phyloP scores from a whole-genome alignment of 768 basidiomycete species.

The Tulasnella sp. region DNA sequence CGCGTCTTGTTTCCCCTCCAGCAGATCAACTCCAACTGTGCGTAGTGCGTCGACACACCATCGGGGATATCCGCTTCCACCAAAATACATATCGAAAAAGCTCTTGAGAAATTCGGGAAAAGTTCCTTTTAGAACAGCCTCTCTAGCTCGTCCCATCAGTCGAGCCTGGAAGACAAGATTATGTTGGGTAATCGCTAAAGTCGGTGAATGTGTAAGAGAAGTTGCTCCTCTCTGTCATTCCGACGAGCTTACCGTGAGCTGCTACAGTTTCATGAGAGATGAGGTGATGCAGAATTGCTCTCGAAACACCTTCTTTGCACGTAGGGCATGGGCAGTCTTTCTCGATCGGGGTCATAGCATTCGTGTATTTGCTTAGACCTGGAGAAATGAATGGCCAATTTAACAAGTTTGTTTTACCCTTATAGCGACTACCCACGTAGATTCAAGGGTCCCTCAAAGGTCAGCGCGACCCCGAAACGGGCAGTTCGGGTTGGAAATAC shows the following conservation, averaged over 20 bases:
- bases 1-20: conserved; percentile 39
- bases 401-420: no score
- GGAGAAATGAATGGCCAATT: neutral
- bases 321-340: conserved; percentile 77
- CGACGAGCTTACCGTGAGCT: conserved; percentile 57
- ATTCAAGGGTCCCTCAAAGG: conserved; percentile 70
- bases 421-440: conserved; percentile 47
- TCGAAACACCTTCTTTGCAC: conserved; percentile 51
- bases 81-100: conserved; percentile 75
- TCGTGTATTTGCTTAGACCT: conserved; percentile 61
- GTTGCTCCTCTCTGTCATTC: neutral
- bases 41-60: conserved; percentile 82
- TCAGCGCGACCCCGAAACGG: conserved; percentile 81
- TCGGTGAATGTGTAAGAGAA: neutral
- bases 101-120: conserved; percentile 67
- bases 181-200: conserved; percentile 63
- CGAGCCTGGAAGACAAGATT: conserved; percentile 80
- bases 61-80: conserved; percentile 63
- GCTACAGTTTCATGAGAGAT: conserved; percentile 70
- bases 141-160: conserved; percentile 74
- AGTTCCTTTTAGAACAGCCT: conserved; percentile 63
- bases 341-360: conserved; percentile 64
- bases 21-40: conserved; percentile 72
- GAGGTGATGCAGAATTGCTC: conserved; percentile 66
- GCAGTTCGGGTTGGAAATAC: conserved; percentile 91